Evolutionary conservation across 2,329 filamentous ascomycete species (phyloP).

Genomic region (Colletotrichum brevisporum): DNA sequence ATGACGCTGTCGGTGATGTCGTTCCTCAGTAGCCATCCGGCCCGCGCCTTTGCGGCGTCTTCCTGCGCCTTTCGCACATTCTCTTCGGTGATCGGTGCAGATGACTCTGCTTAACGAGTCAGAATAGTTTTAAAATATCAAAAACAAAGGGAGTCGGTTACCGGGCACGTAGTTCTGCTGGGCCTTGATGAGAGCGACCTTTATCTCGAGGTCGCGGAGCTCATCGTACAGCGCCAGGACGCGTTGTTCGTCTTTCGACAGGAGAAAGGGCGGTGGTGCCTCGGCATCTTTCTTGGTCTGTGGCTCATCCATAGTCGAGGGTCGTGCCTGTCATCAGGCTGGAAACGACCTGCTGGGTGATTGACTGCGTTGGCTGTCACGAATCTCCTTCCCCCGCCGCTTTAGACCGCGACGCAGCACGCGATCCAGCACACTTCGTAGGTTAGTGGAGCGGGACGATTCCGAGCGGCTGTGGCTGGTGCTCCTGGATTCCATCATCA

Average conservation of each 20-base stretch:
- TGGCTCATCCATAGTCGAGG: conserved; percentile 46
- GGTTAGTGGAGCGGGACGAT: no score
- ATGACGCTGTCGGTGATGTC: conserved; percentile 78
- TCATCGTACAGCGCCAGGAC: conserved; percentile 80
- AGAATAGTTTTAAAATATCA: not conserved
- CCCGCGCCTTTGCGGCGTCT: conserved; percentile 78
- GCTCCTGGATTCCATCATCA: not conserved
- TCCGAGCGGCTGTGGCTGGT: conserved; percentile 15
- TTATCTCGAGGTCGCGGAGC: conserved; percentile 78
- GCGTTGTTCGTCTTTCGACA: conserved; percentile 77
- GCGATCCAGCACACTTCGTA: conserved; percentile 9
- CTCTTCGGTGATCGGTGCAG: conserved; percentile 16
- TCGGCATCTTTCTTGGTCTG: conserved; percentile 50
- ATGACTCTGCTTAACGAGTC: conserved; percentile 5
- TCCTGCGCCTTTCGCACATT: conserved; percentile 70
- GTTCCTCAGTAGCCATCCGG: conserved; percentile 78
- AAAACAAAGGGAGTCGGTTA: conserved; percentile 39
- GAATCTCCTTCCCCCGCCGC: conserved; percentile 20
- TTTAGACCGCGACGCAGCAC: conserved; percentile 24
- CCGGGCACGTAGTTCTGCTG: conserved; percentile 56
- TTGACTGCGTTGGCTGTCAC: conserved; percentile 5
- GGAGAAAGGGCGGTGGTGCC: conserved; percentile 57
- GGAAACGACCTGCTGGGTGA: not conserved
- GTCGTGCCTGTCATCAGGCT: conserved; percentile 9
- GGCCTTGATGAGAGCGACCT: conserved; percentile 76